Percentiles rank a stretch among this genome's conserved stretches.
Conservation (phyloP, 2,329 filamentous ascomycete genomes). For the Apiospora arundinis region DNA sequence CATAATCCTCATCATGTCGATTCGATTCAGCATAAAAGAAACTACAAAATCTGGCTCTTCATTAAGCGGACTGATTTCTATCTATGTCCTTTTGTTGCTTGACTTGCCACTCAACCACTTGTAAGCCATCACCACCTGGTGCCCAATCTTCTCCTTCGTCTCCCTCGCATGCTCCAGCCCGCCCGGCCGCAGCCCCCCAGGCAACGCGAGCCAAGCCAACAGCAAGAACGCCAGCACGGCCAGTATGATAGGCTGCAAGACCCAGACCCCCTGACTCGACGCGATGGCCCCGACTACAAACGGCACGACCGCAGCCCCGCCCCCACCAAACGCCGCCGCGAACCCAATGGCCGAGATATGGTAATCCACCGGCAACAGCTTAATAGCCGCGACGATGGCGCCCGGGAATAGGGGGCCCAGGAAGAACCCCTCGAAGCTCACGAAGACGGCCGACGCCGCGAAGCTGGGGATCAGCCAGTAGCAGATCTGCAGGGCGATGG, state of each 20-base stretch:
- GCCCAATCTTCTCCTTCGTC: slow-evolving; percentile 43
- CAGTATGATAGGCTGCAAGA: slow-evolving; percentile 62
- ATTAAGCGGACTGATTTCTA: neutral
- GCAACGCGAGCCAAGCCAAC: slow-evolving; percentile 53
- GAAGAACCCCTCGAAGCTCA: slow-evolving; percentile 78
- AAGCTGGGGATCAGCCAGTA: slow-evolving; percentile 86
- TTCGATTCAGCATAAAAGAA: no score
- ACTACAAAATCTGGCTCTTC: no score
- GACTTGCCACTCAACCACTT: slow-evolving; percentile 17
- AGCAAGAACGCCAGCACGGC: slow-evolving; percentile 53
- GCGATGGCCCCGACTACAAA: slow-evolving; percentile 72
- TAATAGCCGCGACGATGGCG: slow-evolving; percentile 73
- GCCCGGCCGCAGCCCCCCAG: slow-evolving; percentile 45
- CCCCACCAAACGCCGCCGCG: slow-evolving; percentile 75
- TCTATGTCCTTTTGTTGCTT: neutral
- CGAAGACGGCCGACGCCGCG: slow-evolving; percentile 74
- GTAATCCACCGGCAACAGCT: slow-evolving; percentile 70
- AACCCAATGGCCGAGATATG: slow-evolving; percentile 82
- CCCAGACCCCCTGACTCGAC: slow-evolving; percentile 58
- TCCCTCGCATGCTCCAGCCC: slow-evolving; percentile 49
- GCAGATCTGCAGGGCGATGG: slow-evolving; percentile 71
- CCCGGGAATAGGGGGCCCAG: slow-evolving; percentile 80
- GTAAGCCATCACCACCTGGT: slow-evolving; percentile 25
- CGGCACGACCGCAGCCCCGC: slow-evolving; percentile 70
- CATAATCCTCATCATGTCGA: no score